Percentiles rank a stretch among this genome's conserved stretches.
Conservation (phyloP, 2,329 filamentous ascomycete genomes). For the Gnomoniopsis smithogilvyi region DNA sequence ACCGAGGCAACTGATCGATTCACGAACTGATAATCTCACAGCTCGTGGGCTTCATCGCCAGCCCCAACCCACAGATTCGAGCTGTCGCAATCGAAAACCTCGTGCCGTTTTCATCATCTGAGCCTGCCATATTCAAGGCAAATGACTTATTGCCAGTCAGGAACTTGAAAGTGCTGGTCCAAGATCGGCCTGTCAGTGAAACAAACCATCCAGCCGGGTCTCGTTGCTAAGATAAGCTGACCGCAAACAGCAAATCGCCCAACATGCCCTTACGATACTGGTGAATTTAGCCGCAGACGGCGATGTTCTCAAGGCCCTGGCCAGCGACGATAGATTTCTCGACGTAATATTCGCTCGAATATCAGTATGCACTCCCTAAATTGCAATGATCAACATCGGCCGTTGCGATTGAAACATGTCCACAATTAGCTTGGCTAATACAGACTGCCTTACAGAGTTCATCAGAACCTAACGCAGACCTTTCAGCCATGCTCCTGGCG, state of each 20-base stretch:
- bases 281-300: slow-evolving; percentile 79
- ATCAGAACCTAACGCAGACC: slow-evolving; percentile 77
- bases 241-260: slow-evolving; percentile 70
- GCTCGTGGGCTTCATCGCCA: slow-evolving; percentile 90
- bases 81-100: slow-evolving; percentile 83
- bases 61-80: slow-evolving; percentile 88
- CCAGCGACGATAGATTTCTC: slow-evolving; percentile 77
- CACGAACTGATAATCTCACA: slow-evolving; percentile 33
- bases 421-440: slow-evolving; percentile 17
- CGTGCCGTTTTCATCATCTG: slow-evolving; percentile 72
- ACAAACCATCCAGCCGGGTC: not conserved
- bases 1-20: not conserved
- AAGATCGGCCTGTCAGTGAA: slow-evolving; percentile 70
- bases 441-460: slow-evolving; percentile 36
- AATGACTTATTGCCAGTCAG: slow-evolving; percentile 75
- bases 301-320: slow-evolving; percentile 70
- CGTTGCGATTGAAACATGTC: not conserved
- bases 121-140: slow-evolving; percentile 80
- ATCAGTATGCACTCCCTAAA: slow-evolving; percentile 26
- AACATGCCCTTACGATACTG: slow-evolving; percentile 86
- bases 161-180: slow-evolving; percentile 81
- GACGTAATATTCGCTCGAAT: slow-evolving; percentile 70
- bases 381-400: slow-evolving; percentile 4
- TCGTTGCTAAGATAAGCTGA: slow-evolving; percentile 1
- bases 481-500: slow-evolving; percentile 86